These are phyloP conservation scores for Isatis tinctoria DNA, from an alignment of 345 rosid genomes.

Conservation along the genomic window DNA sequence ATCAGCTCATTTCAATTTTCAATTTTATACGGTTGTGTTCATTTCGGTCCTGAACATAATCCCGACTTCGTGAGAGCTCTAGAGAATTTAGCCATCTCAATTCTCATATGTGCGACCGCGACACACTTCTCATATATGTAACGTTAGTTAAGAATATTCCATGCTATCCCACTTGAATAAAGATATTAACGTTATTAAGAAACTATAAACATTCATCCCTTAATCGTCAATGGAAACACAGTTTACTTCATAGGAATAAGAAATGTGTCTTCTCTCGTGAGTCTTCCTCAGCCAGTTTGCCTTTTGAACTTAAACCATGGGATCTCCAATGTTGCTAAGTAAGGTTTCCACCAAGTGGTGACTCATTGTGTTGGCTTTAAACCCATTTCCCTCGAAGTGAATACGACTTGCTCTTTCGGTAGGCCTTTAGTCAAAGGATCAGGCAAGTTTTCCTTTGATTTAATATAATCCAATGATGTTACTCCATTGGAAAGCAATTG, in stretches of 20 bases:
- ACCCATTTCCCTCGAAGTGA: background rate
- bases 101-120: background rate
- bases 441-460: background rate
- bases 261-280: no score
- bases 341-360: background rate
- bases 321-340: constrained; percentile 10
- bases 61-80: background rate
- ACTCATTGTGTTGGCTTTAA: background rate
- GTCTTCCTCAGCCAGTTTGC: background rate
- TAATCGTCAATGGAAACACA: background rate
- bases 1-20: background rate
- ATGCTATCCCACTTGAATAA: background rate
- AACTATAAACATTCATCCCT: background rate
- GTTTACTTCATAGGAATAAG: background rate
- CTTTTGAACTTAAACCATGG: background rate
- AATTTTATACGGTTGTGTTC: background rate
- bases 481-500: background rate
- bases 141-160: background rate
- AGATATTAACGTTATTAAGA: background rate
- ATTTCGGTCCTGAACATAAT: background rate
- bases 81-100: background rate
- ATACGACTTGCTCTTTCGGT: background rate
- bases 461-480: background rate
- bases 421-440: background rate
- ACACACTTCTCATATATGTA: background rate